phyloP scores from a whole-genome alignment of 768 basidiomycete species.

The Leccinellum rugosiceps region DNA sequence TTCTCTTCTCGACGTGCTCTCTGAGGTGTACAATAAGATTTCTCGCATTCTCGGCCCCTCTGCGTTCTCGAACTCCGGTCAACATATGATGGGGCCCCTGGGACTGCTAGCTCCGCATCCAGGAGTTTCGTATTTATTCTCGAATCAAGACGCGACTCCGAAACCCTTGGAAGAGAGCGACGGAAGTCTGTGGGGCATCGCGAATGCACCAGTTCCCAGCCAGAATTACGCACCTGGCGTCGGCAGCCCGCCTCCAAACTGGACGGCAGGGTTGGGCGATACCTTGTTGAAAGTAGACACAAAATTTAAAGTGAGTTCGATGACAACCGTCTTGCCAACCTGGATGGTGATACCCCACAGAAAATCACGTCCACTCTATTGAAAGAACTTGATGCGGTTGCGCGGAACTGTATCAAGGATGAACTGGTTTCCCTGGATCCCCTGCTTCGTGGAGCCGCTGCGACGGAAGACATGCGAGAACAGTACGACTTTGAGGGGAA shows the following conservation, averaged over 20 bases:
- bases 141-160: conserved; percentile 34
- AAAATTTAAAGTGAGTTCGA: conserved; percentile 69
- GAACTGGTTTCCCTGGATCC: conserved; percentile 83
- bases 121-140: conserved; percentile 77
- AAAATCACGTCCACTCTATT: conserved; percentile 79
- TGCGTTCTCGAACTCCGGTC: conserved; percentile 63
- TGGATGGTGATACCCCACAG: conserved; percentile 37
- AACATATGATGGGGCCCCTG: conserved; percentile 74
- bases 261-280: conserved; percentile 65
- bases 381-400: conserved; percentile 83
- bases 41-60: conserved; percentile 80
- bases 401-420: conserved; percentile 76
- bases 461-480: conserved; percentile 36
- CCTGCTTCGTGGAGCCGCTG: conserved; percentile 56
- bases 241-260: conserved; percentile 54
- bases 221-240: conserved; percentile 33
- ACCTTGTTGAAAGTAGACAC: conserved; percentile 76
- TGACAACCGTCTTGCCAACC: background rate
- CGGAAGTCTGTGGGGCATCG: conserved; percentile 72
- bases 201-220: conserved; percentile 40
- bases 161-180: conserved; percentile 41
- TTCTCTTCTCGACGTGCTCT: conserved; percentile 84
- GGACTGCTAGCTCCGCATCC: conserved; percentile 76
- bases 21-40: conserved; percentile 88
- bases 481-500: conserved; percentile 44